Evolutionary conservation across 1,139 yeast genomes (phyloP).

Genomic region (Candida smagusa): DNA sequence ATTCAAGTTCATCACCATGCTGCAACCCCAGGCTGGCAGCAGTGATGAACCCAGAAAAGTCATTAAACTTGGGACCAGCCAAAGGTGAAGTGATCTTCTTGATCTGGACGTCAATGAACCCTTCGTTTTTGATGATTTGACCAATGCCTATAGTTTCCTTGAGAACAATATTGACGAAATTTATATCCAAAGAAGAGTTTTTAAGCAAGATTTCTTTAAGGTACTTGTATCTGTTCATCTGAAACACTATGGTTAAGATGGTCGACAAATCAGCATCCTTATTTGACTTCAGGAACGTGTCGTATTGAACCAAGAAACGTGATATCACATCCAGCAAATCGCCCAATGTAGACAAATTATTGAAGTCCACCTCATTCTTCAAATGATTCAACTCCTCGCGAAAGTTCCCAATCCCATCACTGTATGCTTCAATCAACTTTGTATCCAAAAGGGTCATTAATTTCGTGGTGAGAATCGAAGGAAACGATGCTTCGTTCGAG

Average conservation of each 20-base stretch:
- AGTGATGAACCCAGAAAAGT: background rate
- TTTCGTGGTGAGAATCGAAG: conserved; percentile 11
- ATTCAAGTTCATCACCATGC: background rate
- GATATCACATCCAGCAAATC: conserved; percentile 21
- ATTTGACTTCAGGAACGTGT: conserved; percentile 13
- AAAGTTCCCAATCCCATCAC: conserved; percentile 23
- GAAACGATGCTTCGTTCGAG: conserved; percentile 9
- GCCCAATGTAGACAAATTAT: conserved; percentile 9
- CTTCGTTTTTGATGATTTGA: background rate
- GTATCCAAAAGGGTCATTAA: conserved; percentile 12
- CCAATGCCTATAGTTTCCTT: conserved; percentile 1
- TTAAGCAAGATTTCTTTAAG: conserved; percentile 20
- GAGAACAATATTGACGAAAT: conserved; percentile 28
- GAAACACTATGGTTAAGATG: conserved; percentile 19
- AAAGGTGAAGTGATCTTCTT: conserved; percentile 1
- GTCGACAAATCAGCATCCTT: conserved; percentile 2
- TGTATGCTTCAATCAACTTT: conserved; percentile 16
- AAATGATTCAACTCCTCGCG: conserved; percentile 24
- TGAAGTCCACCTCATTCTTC: conserved; percentile 17
- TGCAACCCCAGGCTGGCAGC: background rate
- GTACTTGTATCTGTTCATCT: conserved; percentile 24
- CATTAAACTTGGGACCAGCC: background rate
- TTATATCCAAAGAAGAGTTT: conserved; percentile 19
- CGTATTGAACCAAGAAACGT: conserved; percentile 19
- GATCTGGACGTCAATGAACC: background rate